Evolutionary conservation across 139 green algal genomes (phyloP).

Genomic region (Dunaliella primolecta): DNA sequence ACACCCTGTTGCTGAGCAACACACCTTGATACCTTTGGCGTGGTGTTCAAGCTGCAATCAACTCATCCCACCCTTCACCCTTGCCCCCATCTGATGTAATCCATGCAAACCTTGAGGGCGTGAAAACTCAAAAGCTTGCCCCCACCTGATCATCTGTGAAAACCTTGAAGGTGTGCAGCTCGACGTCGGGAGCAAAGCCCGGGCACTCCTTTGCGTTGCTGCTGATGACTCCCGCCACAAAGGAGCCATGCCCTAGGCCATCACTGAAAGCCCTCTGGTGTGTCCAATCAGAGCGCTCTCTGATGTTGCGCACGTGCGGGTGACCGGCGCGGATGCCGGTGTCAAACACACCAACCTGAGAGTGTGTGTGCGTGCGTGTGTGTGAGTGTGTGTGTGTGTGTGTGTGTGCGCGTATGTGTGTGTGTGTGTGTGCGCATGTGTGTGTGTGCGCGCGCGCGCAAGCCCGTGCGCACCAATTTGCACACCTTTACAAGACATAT

Average conservation of each 20-base stretch:
- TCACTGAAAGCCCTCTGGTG: slow-evolving; percentile 90
- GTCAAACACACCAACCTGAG: slow-evolving; percentile 93
- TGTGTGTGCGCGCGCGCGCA: too few species aligned
- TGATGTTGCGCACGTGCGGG: slow-evolving; percentile 94
- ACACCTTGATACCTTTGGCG: too few species aligned
- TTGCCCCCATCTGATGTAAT: too few species aligned
- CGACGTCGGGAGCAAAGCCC: slow-evolving; percentile 90
- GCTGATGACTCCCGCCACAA: slow-evolving; percentile 94
- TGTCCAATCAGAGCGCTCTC: slow-evolving; percentile 97
- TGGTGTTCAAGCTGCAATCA: too few species aligned
- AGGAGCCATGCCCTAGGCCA: slow-evolving; percentile 94
- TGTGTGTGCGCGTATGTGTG: not conserved
- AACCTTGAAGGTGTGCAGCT: slow-evolving; percentile 91
- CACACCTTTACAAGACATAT: too few species aligned
- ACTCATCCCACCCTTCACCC: too few species aligned
- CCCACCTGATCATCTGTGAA: slow-evolving; percentile 89
- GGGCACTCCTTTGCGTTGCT: slow-evolving; percentile 71
- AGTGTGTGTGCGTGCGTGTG: not conserved
- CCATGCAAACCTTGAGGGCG: too few species aligned
- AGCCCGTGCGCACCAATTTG: too few species aligned
- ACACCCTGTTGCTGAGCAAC: too few species aligned
- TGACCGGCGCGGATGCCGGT: slow-evolving; percentile 89
- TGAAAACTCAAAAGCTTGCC: too few species aligned
- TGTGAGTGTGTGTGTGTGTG: not conserved
- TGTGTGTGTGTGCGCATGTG: too few species aligned